phyloP scores from a whole-genome alignment of 192 early-diverging fungal species.

The Thamnidium elegans region DNA sequence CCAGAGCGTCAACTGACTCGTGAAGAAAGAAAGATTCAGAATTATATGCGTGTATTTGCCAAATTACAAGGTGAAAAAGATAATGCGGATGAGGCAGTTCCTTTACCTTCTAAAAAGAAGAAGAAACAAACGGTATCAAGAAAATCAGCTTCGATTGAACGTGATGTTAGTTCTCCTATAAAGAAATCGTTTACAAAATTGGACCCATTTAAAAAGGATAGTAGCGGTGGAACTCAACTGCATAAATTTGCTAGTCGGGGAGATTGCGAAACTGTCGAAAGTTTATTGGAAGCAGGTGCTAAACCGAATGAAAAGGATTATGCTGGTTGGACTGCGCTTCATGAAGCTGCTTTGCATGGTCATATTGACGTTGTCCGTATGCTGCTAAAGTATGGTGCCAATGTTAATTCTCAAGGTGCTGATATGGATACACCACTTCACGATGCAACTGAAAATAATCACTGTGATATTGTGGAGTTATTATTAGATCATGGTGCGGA shows the following conservation, averaged over 20 bases:
- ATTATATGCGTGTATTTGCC: conserved; percentile 55
- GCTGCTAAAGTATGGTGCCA: conserved; percentile 51
- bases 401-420: conserved; percentile 51
- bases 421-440: conserved; percentile 65
- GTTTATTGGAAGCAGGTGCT: conserved; percentile 55
- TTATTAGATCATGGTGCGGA: conserved; percentile 48
- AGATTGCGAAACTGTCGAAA: conserved; percentile 45
- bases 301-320: conserved; percentile 60
- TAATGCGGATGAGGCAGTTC: conserved; percentile 13
- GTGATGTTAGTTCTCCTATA: background rate
- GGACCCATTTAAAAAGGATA: conserved; percentile 51
- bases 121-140: background rate
- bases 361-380: conserved; percentile 45
- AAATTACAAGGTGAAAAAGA: conserved; percentile 45
- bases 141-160: conserved; percentile 1
- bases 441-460: conserved; percentile 58
- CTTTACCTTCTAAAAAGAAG: background rate
- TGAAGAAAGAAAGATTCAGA: conserved; percentile 67
- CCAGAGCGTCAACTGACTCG: conserved; percentile 43
- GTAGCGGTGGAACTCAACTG: conserved; percentile 63
- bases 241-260: conserved; percentile 58
- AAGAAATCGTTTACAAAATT: conserved; percentile 14
- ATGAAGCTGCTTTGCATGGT: conserved; percentile 62
- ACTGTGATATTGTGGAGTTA: conserved; percentile 40
- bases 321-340: conserved; percentile 64